These are phyloP conservation scores for Termitomyces sp. DNA, from an alignment of 768 basidiomycete genomes.

Conservation along the genomic window DNA sequence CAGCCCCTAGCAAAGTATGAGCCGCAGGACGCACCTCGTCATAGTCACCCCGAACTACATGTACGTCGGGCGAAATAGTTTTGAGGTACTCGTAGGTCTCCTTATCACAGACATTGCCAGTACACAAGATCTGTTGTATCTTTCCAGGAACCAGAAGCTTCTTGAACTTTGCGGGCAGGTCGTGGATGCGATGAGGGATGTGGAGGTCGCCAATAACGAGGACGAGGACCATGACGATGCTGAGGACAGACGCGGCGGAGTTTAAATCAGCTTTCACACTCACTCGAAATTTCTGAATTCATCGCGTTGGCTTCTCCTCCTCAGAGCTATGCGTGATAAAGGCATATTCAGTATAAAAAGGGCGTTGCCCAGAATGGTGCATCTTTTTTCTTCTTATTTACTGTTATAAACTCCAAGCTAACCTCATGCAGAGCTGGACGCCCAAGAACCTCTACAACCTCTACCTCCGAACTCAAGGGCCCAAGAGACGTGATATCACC, in stretches of 20 bases:
- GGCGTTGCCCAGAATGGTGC: constrained; percentile 79
- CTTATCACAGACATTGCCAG: constrained; percentile 95
- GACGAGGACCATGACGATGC: constrained; percentile 74
- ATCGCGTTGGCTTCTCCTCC: neutral
- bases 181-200: constrained; percentile 86
- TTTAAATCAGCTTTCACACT: neutral
- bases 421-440: constrained; percentile 76
- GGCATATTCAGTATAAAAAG: constrained; percentile 31
- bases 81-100: constrained; percentile 96
- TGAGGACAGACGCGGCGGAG: neutral
- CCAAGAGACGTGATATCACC: constrained; percentile 39
- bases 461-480: constrained; percentile 63
- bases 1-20: neutral
- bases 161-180: constrained; percentile 93
- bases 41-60: constrained; percentile 90
- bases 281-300: constrained; percentile 7
- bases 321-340: constrained; percentile 30
- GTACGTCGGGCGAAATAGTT: constrained; percentile 89
- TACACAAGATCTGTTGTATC: constrained; percentile 96
- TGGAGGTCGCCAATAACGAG: constrained; percentile 97
- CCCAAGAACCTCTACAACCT: constrained; percentile 87
- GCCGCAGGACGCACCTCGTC: constrained; percentile 65
- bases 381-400: neutral
- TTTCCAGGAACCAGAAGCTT: constrained; percentile 94
- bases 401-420: neutral